phyloP scores from a whole-genome alignment of 1,284 basidiomycete species.

The Singerocomus inundabilis region DNA sequence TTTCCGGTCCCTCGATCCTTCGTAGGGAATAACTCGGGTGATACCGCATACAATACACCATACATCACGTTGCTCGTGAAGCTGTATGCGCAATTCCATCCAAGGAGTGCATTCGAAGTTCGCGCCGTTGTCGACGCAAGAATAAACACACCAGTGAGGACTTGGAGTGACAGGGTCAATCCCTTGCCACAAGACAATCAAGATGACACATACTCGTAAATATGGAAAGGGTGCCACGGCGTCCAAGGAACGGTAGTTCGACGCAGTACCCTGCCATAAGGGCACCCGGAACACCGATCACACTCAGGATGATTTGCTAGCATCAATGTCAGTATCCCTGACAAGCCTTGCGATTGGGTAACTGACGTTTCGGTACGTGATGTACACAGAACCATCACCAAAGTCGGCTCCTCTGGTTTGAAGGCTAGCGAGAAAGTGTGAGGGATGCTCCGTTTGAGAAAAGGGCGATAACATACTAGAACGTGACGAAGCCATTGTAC shows the following conservation, averaged over 20 bases:
- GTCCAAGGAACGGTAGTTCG: constrained; percentile 39
- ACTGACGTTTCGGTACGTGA: constrained; percentile 66
- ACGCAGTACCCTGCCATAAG: no score
- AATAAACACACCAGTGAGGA: constrained; percentile 70
- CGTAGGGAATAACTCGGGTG: constrained; percentile 72
- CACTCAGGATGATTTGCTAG: no score
- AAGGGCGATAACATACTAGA: constrained; percentile 42
- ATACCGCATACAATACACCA: constrained; percentile 69
- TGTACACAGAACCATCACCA: constrained; percentile 60
- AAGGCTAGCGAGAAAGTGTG: constrained; percentile 40
- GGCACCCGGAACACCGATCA: no score
- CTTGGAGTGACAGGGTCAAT: constrained; percentile 29
- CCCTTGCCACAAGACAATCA: background rate
- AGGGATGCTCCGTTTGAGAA: background rate
- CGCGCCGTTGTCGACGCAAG: constrained; percentile 70
- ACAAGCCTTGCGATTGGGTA: no score
- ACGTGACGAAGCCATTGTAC: constrained; percentile 61
- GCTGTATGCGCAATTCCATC: constrained; percentile 65
- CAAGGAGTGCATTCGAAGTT: constrained; percentile 62
- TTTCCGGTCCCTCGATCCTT: constrained; percentile 69
- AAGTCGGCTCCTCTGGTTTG: constrained; percentile 59
- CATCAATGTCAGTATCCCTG: no score
- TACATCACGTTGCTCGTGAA: constrained; percentile 76
- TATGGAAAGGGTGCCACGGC: constrained; percentile 61
- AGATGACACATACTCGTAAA: constrained; percentile 44